These are phyloP conservation scores for Pinus tabuliformis DNA, from an alignment of 75 land plant species.

Conservation along the genomic window DNA sequence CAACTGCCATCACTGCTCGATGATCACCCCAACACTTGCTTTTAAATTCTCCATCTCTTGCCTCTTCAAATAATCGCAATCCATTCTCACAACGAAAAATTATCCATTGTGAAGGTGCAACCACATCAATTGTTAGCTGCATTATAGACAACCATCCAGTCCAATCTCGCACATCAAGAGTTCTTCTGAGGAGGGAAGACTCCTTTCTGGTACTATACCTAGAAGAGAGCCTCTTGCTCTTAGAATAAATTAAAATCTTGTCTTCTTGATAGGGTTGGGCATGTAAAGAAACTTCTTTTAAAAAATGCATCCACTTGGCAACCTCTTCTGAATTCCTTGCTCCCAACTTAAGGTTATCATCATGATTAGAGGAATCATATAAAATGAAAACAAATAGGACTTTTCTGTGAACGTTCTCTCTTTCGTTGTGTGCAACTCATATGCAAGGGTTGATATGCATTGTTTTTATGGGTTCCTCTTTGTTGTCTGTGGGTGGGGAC, in stretches of 20 bases:
- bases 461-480: conserved; percentile 69
- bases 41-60: no score
- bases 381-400: conserved; percentile 77
- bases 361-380: conserved; percentile 55
- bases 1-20: no score
- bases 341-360: conserved; percentile 65
- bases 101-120: no score
- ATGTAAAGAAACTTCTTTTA: conserved; percentile 65
- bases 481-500: conserved; percentile 31
- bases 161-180: no score
- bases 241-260: conserved; percentile 19
- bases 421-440: conserved; percentile 79
- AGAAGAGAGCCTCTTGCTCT: conserved; percentile 15
- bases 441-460: conserved; percentile 74
- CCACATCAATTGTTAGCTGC: no score
- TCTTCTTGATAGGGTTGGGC: conserved; percentile 19
- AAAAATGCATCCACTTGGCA: conserved; percentile 8
- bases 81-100: no score
- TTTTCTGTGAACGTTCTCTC: conserved; percentile 60
- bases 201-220: conserved; percentile 5
- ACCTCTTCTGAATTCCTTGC: neutral
- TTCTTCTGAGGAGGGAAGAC: no score
- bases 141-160: no score
- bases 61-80: no score
- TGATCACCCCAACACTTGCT: no score